Evolutionary conservation across 768 basidiomycete species (phyloP).

Genomic region (Xerocomus brunneocitrinus): DNA sequence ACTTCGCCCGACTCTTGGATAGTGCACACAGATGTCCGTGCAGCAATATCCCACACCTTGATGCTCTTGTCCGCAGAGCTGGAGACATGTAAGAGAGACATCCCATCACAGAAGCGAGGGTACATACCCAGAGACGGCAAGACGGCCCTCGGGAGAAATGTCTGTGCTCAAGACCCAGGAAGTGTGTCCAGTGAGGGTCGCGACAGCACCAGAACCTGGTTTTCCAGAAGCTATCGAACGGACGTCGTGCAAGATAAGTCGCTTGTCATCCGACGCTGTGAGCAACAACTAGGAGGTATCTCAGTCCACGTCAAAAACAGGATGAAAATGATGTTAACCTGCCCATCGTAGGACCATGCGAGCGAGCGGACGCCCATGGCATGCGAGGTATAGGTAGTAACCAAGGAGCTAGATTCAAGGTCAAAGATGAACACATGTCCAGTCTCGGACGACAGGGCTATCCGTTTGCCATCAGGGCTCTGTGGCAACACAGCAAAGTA

Average conservation of each 20-base stretch:
- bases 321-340: constrained; percentile 44
- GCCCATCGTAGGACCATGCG: constrained; percentile 87
- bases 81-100: neutral
- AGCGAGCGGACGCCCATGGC: constrained; percentile 86
- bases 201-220: constrained; percentile 71
- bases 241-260: constrained; percentile 86
- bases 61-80: constrained; percentile 84
- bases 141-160: constrained; percentile 74
- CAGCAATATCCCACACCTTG: constrained; percentile 82
- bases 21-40: constrained; percentile 71
- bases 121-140: constrained; percentile 75
- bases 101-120: neutral
- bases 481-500: constrained; percentile 26
- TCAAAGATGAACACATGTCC: constrained; percentile 91
- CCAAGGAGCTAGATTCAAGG: constrained; percentile 59
- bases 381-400: constrained; percentile 77
- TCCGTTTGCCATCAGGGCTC: constrained; percentile 83
- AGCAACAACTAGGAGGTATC: constrained; percentile 60
- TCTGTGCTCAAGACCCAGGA: constrained; percentile 88
- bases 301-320: neutral
- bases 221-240: constrained; percentile 58
- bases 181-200: constrained; percentile 81
- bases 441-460: constrained; percentile 79
- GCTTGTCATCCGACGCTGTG: constrained; percentile 90
- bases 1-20: constrained; percentile 77